A percentile compares a stretch with the other conserved stretches of the same genome.
Evolutionary conservation across 768 basidiomycete species (phyloP).

Genomic region (Auricularia auricula-judae): DNA sequence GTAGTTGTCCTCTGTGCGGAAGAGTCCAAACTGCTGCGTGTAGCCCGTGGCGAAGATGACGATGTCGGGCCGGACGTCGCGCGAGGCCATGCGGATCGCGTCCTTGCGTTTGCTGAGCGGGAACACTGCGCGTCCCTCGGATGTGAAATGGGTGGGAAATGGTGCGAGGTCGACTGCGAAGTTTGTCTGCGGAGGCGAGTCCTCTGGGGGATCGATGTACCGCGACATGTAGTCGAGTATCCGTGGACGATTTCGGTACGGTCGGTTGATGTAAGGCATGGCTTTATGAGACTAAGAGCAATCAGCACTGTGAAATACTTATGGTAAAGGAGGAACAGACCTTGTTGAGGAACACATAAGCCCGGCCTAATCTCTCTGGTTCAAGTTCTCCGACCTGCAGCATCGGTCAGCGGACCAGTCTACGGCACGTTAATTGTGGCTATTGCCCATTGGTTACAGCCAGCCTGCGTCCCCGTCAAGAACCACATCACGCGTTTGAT

Average conservation of each 20-base stretch:
- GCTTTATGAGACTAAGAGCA: slow-evolving; percentile 36
- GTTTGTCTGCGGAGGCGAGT: slow-evolving; percentile 32
- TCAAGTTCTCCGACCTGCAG: slow-evolving; percentile 42
- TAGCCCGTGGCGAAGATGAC: slow-evolving; percentile 42
- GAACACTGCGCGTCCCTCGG: slow-evolving; percentile 35
- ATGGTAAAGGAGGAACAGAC: slow-evolving; percentile 12
- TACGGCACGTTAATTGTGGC: background rate
- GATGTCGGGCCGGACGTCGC: slow-evolving; percentile 35
- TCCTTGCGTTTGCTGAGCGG: slow-evolving; percentile 31
- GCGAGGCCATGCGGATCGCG: slow-evolving; percentile 27
- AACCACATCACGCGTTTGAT: slow-evolving; percentile 50
- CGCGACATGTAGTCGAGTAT: slow-evolving; percentile 36
- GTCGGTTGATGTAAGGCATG: slow-evolving; percentile 51
- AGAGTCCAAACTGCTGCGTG: slow-evolving; percentile 31
- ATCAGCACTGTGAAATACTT: background rate
- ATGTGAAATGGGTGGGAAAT: slow-evolving; percentile 36
- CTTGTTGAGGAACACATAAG: slow-evolving; percentile 57
- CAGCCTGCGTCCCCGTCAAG: slow-evolving; percentile 47
- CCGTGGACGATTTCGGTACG: slow-evolving; percentile 34
- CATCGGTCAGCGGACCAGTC: background rate
- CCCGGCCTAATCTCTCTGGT: slow-evolving; percentile 40
- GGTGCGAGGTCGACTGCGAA: slow-evolving; percentile 44
- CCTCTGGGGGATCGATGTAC: slow-evolving; percentile 49
- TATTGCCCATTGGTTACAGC: slow-evolving; percentile 50
- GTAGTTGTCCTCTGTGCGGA: slow-evolving; percentile 28